Conservation (phyloP, 1,284 basidiomycete species). For the Marasmius sp. region DNA sequence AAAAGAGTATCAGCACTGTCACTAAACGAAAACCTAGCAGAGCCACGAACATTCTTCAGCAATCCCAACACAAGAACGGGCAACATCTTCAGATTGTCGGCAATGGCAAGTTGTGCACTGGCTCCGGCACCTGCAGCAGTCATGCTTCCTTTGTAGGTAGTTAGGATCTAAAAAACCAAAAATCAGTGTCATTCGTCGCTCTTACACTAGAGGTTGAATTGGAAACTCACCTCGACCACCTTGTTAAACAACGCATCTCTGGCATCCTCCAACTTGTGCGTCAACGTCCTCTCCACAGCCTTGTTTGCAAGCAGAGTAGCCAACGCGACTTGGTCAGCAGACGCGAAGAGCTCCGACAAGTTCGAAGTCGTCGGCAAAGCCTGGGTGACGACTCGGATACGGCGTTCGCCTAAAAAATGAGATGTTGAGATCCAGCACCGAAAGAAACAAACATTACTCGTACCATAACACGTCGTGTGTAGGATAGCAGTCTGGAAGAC, state of each 20-base stretch:
- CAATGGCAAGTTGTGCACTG: constrained; percentile 89
- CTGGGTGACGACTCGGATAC: constrained; percentile 93
- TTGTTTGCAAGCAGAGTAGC: constrained; percentile 92
- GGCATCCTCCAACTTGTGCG: constrained; percentile 91
- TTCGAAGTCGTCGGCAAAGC: constrained; percentile 93
- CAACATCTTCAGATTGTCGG: constrained; percentile 92
- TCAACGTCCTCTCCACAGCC: constrained; percentile 91
- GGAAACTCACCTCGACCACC: constrained; percentile 63
- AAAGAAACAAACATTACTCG: constrained; percentile 18
- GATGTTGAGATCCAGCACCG: background rate
- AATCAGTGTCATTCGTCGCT: background rate
- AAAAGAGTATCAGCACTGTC: background rate
- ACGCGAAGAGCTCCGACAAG: constrained; percentile 92
- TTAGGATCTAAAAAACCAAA: constrained; percentile 52
- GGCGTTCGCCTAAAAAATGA: constrained; percentile 69
- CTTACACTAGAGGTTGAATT: background rate
- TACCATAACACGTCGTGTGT: constrained; percentile 95
- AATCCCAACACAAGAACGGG: constrained; percentile 89
- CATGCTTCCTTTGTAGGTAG: constrained; percentile 96
- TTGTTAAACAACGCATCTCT: constrained; percentile 90
- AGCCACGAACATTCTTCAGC: constrained; percentile 82
- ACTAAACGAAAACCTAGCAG: constrained; percentile 3
- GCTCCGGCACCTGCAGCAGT: constrained; percentile 91
- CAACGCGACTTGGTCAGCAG: constrained; percentile 93
- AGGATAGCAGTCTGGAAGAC: constrained; percentile 96